Evolutionary conservation across 129 eudicot genomes (phyloP), one percentile per base, ranked within the genome.

Genomic region (Artemisia annua): DNA sequence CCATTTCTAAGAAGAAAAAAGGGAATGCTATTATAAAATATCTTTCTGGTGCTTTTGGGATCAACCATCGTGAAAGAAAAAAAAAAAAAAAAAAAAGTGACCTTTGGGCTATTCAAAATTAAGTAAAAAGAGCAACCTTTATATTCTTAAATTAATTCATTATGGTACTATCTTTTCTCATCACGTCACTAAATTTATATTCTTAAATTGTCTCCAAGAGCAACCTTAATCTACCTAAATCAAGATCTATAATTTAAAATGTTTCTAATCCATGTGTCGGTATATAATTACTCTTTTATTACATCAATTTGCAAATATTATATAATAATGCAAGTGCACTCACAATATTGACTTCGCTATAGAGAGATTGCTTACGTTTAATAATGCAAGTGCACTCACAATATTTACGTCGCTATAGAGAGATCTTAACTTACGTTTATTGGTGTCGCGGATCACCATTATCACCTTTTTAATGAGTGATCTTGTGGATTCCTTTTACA

Each of bases 111-210:
- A 20, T 69, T 19, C 52, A 54, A 54, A 32, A 18, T 53, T 16
- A 54, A 67, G 30, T 64, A 64, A 64, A 43, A 62, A 64, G 19
- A 15, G 16, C 7, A 39, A 5, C 65, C 65, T 54, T 55, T 51
- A 32, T 17, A 28, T 70, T 44, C 74, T 61, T 72, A 48, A 73
- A 73, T 48, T 73, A n/a, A 50, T 28, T 17, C 35, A 49, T 28
- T 48, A 30, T 11, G 24, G 35, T 70, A 70, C 64, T 54, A 32
- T 17, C 49, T 52, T 52, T 53, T 30, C 48, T 14, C 50, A 10
- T 19, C 35, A 30, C 74, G 51, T 69, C 74, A 69, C 74, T 53
- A 16, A 39, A n/a, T n/a, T n/a, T n/a, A n/a, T n/a, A n/a, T n/a
- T n/a, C n/a, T n/a, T n/a, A n/a, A n/a, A 52, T 50, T 15, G 24